These are phyloP conservation scores for Cymbopogon flexuosus DNA, from an alignment of 202 grass and related monocot genomes.

Conservation along the genomic window DNA sequence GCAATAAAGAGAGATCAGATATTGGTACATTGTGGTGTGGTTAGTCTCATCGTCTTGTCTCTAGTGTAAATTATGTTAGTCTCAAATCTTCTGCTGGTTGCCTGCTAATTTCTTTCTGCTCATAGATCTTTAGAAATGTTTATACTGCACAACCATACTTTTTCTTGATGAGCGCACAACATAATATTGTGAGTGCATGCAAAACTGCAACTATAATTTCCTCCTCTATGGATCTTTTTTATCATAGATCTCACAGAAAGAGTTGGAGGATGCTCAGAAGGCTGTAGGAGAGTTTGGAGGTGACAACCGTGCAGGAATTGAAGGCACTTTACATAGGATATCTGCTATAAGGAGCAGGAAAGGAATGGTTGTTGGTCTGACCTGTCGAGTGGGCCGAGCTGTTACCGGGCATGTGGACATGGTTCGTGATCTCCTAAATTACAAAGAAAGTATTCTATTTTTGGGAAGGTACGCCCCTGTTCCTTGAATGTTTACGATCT, in stretches of 20 bases:
- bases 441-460: constrained; percentile 92
- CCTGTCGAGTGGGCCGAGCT: constrained; percentile 87
- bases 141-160: neutral
- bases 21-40: neutral
- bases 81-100: neutral
- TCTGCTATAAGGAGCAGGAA: constrained; percentile 98
- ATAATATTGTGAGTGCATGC: neutral
- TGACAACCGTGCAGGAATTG: constrained; percentile 84
- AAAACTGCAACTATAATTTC: constrained; percentile 8
- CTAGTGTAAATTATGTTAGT: neutral
- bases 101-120: neutral
- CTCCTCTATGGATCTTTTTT: constrained; percentile 23
- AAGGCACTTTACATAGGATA: constrained; percentile 98
- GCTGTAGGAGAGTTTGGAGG: constrained; percentile 92
- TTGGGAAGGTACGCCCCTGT: constrained; percentile 59
- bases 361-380: constrained; percentile 88
- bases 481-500: constrained; percentile 16
- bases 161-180: neutral
- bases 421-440: constrained; percentile 82
- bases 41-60: neutral
- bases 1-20: neutral
- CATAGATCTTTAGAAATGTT: neutral
- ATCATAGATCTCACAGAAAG: constrained; percentile 74
- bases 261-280: constrained; percentile 78
- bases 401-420: constrained; percentile 90